Evolutionary conservation across 306 rosid species (phyloP).

Genomic region (Castanopsis chinensis): DNA sequence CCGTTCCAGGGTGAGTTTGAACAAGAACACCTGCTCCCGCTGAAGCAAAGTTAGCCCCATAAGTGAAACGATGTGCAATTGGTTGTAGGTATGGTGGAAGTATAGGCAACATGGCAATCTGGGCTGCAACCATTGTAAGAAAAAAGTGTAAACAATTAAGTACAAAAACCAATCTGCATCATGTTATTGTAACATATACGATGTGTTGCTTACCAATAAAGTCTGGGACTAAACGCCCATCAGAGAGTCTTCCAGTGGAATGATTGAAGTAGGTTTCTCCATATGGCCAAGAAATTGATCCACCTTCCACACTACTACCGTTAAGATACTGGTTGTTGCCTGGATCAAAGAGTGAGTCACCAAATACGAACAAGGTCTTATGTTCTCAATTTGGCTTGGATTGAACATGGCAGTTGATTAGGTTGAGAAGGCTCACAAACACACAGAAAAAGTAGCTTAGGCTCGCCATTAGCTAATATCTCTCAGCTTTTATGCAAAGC

Average conservation of each 20-base stretch:
- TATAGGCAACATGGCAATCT: constrained; percentile 34
- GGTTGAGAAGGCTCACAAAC: constrained; percentile 3
- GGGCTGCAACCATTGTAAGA: constrained; percentile 25
- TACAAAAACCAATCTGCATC: neutral
- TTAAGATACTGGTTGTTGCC: constrained; percentile 33
- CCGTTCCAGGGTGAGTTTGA: constrained; percentile 13
- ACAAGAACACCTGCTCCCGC: constrained; percentile 41
- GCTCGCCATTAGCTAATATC: neutral
- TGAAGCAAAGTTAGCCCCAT: constrained; percentile 45
- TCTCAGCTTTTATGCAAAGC: neutral
- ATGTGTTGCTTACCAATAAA: constrained; percentile 23
- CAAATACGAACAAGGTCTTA: constrained; percentile 30
- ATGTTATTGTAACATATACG: neutral
- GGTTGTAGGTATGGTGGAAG: constrained; percentile 43
- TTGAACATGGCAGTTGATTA: neutral
- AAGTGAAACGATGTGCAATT: neutral
- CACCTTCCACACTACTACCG: neutral
- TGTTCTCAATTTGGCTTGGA: neutral
- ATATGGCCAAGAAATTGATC: constrained; percentile 33
- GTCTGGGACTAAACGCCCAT: constrained; percentile 42
- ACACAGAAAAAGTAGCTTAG: neutral
- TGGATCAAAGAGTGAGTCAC: constrained; percentile 37
- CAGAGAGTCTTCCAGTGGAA: constrained; percentile 35
- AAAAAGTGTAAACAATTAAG: too few relatives aligned
- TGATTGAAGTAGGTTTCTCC: constrained; percentile 37